phyloP scores from a whole-genome alignment of 768 basidiomycete genomes.

The Lactifluus pinguis region DNA sequence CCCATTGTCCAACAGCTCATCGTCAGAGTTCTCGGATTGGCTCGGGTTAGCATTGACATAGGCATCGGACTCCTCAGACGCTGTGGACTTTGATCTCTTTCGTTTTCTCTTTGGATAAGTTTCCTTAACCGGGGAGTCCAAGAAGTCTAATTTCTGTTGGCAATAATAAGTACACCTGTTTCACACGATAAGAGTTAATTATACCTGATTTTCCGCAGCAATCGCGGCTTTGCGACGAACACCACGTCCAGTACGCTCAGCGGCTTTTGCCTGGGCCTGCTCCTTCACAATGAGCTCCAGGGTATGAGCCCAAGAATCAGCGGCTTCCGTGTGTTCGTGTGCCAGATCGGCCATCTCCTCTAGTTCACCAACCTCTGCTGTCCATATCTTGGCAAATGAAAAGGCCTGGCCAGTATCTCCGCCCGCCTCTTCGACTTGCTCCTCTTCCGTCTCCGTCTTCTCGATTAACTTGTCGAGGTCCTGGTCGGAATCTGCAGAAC shows the following conservation, averaged over 20 bases:
- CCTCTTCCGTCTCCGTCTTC: slow-evolving; percentile 67
- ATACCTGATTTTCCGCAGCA: slow-evolving; percentile 33
- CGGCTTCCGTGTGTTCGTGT: slow-evolving; percentile 35
- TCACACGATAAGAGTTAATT: slow-evolving; percentile 19
- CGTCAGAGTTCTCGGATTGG: slow-evolving; percentile 8
- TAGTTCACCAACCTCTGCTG: slow-evolving; percentile 60
- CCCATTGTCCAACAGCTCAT: background rate
- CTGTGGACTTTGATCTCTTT: slow-evolving; percentile 24
- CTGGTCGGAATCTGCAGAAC: slow-evolving; percentile 54
- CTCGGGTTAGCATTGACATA: slow-evolving; percentile 23
- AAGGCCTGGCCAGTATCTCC: slow-evolving; percentile 56
- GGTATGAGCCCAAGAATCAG: slow-evolving; percentile 77
- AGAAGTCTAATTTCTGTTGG: slow-evolving; percentile 25
- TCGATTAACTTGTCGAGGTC: slow-evolving; percentile 85
- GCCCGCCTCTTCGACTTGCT: slow-evolving; percentile 37
- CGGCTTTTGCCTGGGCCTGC: slow-evolving; percentile 38
- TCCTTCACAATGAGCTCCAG: slow-evolving; percentile 41
- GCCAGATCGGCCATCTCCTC: slow-evolving; percentile 56
- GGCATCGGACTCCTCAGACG: slow-evolving; percentile 34
- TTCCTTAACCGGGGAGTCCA: slow-evolving; percentile 31
- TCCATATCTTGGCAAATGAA: slow-evolving; percentile 89
- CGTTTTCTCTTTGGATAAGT: slow-evolving; percentile 29
- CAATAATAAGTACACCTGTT: background rate
- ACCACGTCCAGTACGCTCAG: slow-evolving; percentile 60
- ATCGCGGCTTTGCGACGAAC: slow-evolving; percentile 62